A percentile compares a stretch with the other conserved stretches of the same genome.
Evolutionary conservation across 1,139 yeast genomes (phyloP).

Genomic region (Nakaseomyces glabratus): DNA sequence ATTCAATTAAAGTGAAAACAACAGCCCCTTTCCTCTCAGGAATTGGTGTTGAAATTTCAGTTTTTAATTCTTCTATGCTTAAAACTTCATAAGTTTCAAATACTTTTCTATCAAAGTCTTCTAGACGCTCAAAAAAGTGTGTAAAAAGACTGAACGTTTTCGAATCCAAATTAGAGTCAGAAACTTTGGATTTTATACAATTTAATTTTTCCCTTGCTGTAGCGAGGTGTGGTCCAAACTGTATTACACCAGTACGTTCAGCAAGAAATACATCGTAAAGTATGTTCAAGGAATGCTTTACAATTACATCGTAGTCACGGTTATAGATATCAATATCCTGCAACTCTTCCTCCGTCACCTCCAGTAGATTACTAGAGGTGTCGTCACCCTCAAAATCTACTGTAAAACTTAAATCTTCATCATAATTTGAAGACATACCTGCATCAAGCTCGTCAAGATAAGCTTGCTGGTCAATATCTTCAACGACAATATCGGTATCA

Average conservation of each 20-base stretch:
- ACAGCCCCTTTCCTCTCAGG: constrained; percentile 4
- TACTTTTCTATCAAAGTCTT: not conserved
- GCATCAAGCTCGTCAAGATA: constrained; percentile 16
- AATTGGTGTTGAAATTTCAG: not conserved
- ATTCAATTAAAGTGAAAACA: constrained; percentile 5
- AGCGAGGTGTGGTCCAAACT: not conserved
- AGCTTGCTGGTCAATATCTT: constrained; percentile 15
- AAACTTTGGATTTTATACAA: not conserved
- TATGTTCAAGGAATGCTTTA: not conserved
- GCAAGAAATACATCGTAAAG: constrained; percentile 1
- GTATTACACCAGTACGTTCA: not conserved
- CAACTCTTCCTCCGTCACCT: constrained; percentile 7
- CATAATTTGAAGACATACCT: constrained; percentile 8
- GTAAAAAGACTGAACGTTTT: not conserved
- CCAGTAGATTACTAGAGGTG: not conserved
- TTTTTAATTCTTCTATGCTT: not conserved
- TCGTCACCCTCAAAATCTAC: constrained; percentile 8
- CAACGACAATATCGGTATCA: constrained; percentile 5
- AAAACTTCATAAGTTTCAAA: not conserved
- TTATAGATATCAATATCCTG: constrained; percentile 7
- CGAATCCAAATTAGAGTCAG: not conserved
- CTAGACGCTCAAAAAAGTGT: constrained; percentile 1
- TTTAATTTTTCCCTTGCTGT: not conserved
- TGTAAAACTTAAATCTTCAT: constrained; percentile 9
- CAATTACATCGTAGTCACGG: not conserved